Conservation (phyloP, 1,284 basidiomycete genomes). For the Kalmanozyma brasiliensis region DNA sequence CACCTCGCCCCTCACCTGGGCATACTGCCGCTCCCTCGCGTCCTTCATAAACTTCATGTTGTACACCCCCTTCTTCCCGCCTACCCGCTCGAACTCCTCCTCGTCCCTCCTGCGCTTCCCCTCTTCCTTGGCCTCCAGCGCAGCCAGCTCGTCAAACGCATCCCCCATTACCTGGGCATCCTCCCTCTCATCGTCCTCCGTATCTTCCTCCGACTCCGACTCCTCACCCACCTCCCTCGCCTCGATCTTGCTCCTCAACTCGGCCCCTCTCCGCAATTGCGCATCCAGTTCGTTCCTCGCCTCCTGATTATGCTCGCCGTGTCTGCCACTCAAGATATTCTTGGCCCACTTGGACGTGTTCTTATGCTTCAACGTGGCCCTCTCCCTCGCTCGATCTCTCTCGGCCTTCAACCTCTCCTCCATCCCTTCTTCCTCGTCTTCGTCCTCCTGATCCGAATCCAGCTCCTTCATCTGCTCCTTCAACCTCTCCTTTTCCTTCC, state of each 20-base stretch:
- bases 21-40: conserved; percentile 56
- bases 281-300: conserved; percentile 62
- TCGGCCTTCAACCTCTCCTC: conserved; percentile 77
- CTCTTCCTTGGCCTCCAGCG: conserved; percentile 43
- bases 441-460: conserved; percentile 68
- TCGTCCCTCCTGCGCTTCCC: conserved; percentile 35
- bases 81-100: conserved; percentile 38
- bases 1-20: conserved; percentile 46
- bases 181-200: conserved; percentile 15
- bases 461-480: conserved; percentile 71
- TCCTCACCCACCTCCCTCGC: conserved; percentile 39
- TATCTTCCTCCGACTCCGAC: conserved; percentile 32
- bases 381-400: conserved; percentile 70
- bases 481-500: conserved; percentile 76
- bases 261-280: conserved; percentile 52
- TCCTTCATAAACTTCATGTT: conserved; percentile 68
- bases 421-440: conserved; percentile 68
- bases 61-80: conserved; percentile 59
- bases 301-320: conserved; percentile 49
- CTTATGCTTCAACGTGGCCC: conserved; percentile 67
- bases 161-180: conserved; percentile 13
- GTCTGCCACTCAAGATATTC: conserved; percentile 33
- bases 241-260: conserved; percentile 56
- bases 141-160: conserved; percentile 58
- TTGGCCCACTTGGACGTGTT: conserved; percentile 68